phyloP scores from a whole-genome alignment of 148 eudicot species.

The Fallopia convolvulus region DNA sequence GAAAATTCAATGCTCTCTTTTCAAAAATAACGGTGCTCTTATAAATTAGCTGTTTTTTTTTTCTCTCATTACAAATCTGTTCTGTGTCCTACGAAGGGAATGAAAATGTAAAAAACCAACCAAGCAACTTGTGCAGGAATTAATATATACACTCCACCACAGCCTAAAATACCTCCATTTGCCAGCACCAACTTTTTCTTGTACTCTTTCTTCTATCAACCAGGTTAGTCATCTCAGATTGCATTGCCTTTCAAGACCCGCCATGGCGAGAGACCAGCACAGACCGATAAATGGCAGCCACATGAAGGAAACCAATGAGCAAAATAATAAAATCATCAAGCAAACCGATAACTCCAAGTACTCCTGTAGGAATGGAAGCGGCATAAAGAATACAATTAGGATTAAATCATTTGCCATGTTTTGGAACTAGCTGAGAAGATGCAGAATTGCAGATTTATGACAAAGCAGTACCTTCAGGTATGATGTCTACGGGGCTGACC shows the following conservation, averaged over 20 bases:
- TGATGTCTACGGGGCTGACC: constrained; percentile 76
- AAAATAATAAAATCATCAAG: constrained; percentile 70
- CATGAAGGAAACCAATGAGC: constrained; percentile 73
- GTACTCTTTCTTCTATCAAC: background rate
- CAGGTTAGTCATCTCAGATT: background rate
- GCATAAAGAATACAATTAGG: background rate
- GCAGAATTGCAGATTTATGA: background rate
- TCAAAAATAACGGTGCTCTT: background rate
- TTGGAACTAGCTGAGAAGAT: background rate
- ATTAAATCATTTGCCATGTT: background rate
- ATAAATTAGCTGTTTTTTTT: background rate
- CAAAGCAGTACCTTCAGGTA: constrained; percentile 68
- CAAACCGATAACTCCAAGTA: constrained; percentile 73
- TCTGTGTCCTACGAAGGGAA: background rate
- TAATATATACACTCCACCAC: background rate
- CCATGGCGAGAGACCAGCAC: constrained; percentile 73
- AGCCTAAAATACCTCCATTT: background rate
- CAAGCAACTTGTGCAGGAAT: background rate
- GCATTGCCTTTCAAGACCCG: constrained; percentile 32
- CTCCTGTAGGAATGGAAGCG: constrained; percentile 32
- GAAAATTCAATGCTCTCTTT: background rate
- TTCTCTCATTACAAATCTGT: background rate
- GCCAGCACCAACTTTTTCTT: background rate
- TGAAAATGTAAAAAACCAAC: background rate
- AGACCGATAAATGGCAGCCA: constrained; percentile 83